Percentiles rank a stretch among this genome's conserved stretches.
phyloP scores from a whole-genome alignment of 305 asterid genomes.

The Withania somnifera region DNA sequence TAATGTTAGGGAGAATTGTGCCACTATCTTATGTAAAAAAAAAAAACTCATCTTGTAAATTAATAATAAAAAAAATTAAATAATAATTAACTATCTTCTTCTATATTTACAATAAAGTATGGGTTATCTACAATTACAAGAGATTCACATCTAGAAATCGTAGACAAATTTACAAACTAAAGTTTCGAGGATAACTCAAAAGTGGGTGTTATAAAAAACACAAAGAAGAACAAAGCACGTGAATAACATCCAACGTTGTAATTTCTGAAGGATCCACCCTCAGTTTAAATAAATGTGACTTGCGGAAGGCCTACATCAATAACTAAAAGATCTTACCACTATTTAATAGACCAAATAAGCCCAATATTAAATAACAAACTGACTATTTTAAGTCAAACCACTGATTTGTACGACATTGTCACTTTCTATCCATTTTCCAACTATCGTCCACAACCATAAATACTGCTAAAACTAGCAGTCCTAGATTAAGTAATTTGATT shows the following conservation, averaged over 20 bases:
- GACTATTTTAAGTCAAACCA: neutral
- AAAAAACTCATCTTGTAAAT: no score
- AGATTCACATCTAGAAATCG: neutral
- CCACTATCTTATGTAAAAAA: no score
- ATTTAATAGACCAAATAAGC: neutral
- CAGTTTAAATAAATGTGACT: constrained; percentile 85
- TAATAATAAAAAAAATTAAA: neutral
- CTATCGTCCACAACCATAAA: neutral
- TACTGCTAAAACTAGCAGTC: neutral
- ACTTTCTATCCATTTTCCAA: neutral
- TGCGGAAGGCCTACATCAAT: constrained; percentile 75
- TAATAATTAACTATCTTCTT: neutral
- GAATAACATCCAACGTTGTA: constrained; percentile 89
- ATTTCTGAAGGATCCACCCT: constrained; percentile 95
- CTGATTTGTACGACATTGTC: neutral
- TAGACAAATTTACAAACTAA: neutral
- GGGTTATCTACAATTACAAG: neutral
- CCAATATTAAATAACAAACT: neutral
- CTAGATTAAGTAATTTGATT: neutral
- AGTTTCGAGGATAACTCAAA: neutral
- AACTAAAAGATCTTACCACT: neutral
- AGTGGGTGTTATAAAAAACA: neutral
- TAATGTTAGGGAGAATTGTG: no score
- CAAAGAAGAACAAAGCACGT: constrained; percentile 6
- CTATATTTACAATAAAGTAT: neutral